Base-by-base conservation (phyloP, 2,329 filamentous ascomycete species). In the Trichoderma koningiopsis region DNA sequence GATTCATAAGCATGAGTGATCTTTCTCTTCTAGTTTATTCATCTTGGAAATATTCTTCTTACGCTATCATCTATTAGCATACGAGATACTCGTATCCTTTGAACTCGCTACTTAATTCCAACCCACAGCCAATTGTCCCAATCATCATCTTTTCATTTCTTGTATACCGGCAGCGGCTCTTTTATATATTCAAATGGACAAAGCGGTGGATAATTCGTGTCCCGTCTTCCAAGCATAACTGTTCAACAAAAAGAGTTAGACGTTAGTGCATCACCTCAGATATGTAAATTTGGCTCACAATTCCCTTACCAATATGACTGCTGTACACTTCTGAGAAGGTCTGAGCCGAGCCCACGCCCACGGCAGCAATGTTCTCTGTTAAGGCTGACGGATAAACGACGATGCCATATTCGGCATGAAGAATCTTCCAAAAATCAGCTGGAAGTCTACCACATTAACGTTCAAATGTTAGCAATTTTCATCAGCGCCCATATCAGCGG, bases 361-460 rank as follows among this genome's bases (percentile, higher is more conserved):
- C 72, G 11, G 78, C 69, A 29, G 79, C 76, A 31, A 81, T 72
- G 8, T 78, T 74, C 68, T 81, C 80, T 11, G 76, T 79, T 68
- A 81, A 72, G 4, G 80, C 80, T 0, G 79, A 80, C 3, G 80
- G 80, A 64, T 81, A 81, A 27, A 81, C 77, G n/a, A 81, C 72
- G 55, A 81, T 81, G 49, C 80, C 80, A 33, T 80, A 81, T 61
- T 81, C 79, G 7, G 75, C 70, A 40, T 81, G 78, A 16, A 81
- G 74, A 8, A 81, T 73, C 31, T 76, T 72, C 80, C 80, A 81
- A 63, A 81, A 81, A 63, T 79, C 78, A 1, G 75, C 71, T 13
- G 80, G 80, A 16, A 81, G 70, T 40, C 80, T 81, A 56, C 8
- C 3, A 5, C 40, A n/a, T 10, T 11, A 40, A 24, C 16, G 43